Base-by-base conservation (phyloP, 495 filamentous ascomycete genomes). In the Baudoinia panamericana region DNA sequence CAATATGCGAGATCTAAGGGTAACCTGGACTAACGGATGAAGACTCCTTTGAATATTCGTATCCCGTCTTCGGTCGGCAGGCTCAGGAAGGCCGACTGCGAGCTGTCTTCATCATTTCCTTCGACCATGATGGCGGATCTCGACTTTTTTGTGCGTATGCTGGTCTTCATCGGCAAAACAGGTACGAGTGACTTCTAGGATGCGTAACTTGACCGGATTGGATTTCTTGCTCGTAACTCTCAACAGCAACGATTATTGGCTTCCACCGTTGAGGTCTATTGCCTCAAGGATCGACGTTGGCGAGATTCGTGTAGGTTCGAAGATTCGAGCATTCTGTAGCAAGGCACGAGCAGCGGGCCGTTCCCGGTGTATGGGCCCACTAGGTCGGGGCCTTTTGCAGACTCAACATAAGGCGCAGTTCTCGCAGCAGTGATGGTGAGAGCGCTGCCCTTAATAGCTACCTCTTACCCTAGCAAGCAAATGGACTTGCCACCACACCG, bases 381-480 rank as follows among this genome's bases (percentile, higher is more conserved):
- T n/a, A n/a, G n/a, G n/a, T n/a, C n/a, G n/a, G n/a, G n/a, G n/a
- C n/a, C 26, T 29, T 29, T 29, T 9, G 9, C 26, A 29, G 9
- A 29, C 6, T 33, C 6, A 33, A 15, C 17, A 7, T 15, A 33
- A 7, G 17, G 17, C 7, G 30, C 6, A 8, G 7, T 6, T 33
- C 8, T 7, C 17, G 8, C 9, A 9, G 7, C 17, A 13, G 30
- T 33, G 30, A 6, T 8, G 17, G 6, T 8, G 30, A 6, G 6
- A 33, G 9, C 30, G 6, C 7, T 8, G 11, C 30, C 9, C 11
- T 13, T 8, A 7, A 33, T 51, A n/a, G n/a, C n/a, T n/a, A n/a
- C n/a, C n/a, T n/a, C n/a, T n/a, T n/a, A n/a, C n/a, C n/a, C n/a
- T 28, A 52, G 45, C 55, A 58, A 36, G 41, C 40, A 43, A 58